phyloP scores from a whole-genome alignment of 495 filamentous ascomycete species.

The Friedmanniomyces simplex region DNA sequence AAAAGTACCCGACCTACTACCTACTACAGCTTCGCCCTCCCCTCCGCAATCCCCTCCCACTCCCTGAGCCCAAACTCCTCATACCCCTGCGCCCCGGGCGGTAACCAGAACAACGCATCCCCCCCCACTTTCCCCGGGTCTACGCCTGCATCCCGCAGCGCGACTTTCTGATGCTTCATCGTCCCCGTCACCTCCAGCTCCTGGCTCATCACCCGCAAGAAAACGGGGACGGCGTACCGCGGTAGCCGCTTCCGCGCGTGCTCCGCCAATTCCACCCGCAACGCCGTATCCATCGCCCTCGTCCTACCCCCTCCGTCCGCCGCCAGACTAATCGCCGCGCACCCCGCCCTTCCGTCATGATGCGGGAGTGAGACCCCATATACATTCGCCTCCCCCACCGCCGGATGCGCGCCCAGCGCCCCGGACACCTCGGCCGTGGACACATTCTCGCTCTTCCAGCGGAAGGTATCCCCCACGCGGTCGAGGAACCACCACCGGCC shows the following conservation, averaged over 20 bases:
- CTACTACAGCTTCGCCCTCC: constrained; percentile 17
- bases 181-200: constrained; percentile 24
- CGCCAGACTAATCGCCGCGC: constrained; percentile 27
- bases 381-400: constrained; percentile 64
- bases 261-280: constrained; percentile 11
- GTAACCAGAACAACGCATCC: constrained; percentile 22
- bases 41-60: constrained; percentile 15
- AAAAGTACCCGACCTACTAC: too few relatives aligned
- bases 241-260: constrained; percentile 14
- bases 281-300: neutral
- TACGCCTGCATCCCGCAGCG: constrained; percentile 20
- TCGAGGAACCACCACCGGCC: constrained; percentile 75
- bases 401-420: constrained; percentile 53
- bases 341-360: constrained; percentile 34
- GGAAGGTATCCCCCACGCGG: constrained; percentile 64
- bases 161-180: constrained; percentile 24
- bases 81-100: constrained; percentile 13
- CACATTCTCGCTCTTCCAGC: constrained; percentile 81
- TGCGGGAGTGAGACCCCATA: constrained; percentile 63
- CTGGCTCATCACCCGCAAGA: constrained; percentile 15
- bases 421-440: constrained; percentile 67
- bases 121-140: constrained; percentile 18
- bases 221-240: constrained; percentile 22
- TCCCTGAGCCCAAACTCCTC: constrained; percentile 18
- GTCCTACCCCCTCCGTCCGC: too few relatives aligned